Base-by-base conservation (phyloP, 2,329 filamentous ascomycete species). In the Aspergillus tubingensis region DNA sequence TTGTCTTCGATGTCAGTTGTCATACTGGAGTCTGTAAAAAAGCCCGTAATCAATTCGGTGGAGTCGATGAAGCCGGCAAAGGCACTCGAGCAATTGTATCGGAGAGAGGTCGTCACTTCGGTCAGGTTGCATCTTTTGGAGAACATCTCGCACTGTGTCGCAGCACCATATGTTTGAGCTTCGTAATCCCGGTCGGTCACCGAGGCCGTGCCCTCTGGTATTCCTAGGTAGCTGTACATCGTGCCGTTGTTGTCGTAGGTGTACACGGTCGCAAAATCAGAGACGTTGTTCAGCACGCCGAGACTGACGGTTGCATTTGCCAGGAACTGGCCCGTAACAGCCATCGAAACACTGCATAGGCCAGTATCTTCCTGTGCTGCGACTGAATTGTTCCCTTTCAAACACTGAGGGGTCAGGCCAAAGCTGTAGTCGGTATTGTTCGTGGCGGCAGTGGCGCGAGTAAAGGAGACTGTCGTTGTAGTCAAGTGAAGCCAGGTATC, bases 401-500 rank as follows among this genome's bases (percentile, higher is more conserved):
- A 21, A 15, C 54, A 57, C 5, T 57, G 41, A 0, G 54, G 43
- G 1, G 41, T 57, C 6, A 32, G 60, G 43, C 61, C 58, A 13
- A 60, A 57, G 30, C 36, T 21, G 49, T 60, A 57, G 32, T 57
- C 15, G 21, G 48, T 25, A 7, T 44, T 15, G 23, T 32, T 32
- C 4, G 17, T 23, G 19, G 21, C 41, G 21, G 39, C 19, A 3
- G 36, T 54, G 21, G 64, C 54, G 17, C 65, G 58, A 8, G 60
- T 57, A 15, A 67, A 62, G n/a, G 55, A 54, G 5, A 70, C 64
- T 13, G 68, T 68, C 5, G 63, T 66, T 10, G 64, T 68, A n/a
- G 62, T 63, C 21, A 71, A 41, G 52, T 71, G 67, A 38, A 71
- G 64, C 68, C 68, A 71, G 6, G 67, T 70, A 54, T 70, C 68